phyloP scores from a whole-genome alignment of 306 rosid species.

The Trifolium repens region DNA sequence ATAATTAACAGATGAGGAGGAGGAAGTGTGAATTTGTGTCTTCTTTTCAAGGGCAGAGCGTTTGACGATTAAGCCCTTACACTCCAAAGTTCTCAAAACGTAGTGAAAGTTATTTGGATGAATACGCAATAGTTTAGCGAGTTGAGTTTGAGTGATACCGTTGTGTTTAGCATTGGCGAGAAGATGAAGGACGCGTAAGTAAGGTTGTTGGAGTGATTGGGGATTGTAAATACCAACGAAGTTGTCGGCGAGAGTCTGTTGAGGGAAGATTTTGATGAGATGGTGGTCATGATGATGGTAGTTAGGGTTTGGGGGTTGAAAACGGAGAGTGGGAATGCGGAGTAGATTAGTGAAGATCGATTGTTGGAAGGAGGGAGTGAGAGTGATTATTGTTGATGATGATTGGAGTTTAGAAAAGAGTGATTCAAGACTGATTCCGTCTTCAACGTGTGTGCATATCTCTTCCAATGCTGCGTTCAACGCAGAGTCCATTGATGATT shows the following conservation, averaged over 20 bases:
- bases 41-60: conserved; percentile 72
- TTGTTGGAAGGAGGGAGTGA: conserved; percentile 45
- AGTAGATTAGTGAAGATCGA: conserved; percentile 69
- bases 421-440: conserved; percentile 41
- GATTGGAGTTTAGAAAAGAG: conserved; percentile 35
- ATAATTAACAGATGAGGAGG: conserved; percentile 43
- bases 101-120: conserved; percentile 71
- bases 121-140: conserved; percentile 68
- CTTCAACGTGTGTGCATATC: conserved; percentile 41
- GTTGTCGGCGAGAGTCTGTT: conserved; percentile 55
- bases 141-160: conserved; percentile 80
- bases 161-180: conserved; percentile 65
- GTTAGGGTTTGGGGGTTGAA: conserved; percentile 42
- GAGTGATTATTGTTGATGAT: not conserved
- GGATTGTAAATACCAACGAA: conserved; percentile 78
- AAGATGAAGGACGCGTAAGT: conserved; percentile 65
- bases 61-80: conserved; percentile 78
- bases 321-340: conserved; percentile 67
- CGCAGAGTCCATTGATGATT: conserved; percentile 37
- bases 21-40: conserved; percentile 57
- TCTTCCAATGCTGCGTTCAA: conserved; percentile 47
- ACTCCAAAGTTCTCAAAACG: conserved; percentile 72
- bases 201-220: conserved; percentile 53
- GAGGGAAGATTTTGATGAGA: conserved; percentile 59
- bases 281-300: conserved; percentile 41